Conservation (phyloP, 2,329 filamentous ascomycete species). For the Fusarium lyarnte region DNA sequence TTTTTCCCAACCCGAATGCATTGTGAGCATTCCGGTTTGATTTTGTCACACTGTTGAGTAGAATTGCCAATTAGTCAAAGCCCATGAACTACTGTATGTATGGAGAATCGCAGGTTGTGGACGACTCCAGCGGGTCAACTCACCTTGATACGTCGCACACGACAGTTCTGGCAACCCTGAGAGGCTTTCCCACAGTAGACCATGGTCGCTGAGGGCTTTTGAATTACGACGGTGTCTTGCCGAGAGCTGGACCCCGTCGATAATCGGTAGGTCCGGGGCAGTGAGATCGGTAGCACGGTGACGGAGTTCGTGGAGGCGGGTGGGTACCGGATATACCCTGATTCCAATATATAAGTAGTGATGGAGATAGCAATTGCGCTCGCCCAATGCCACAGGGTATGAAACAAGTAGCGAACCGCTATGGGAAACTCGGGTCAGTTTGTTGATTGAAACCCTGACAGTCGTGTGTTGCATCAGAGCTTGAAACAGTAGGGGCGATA, state of each 20-base stretch:
- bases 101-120: neutral
- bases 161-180: conserved; percentile 64
- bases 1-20: conserved; percentile 67
- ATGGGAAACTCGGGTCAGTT: neutral
- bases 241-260: conserved; percentile 19
- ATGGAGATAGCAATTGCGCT: neutral
- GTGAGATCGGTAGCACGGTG: conserved; percentile 7
- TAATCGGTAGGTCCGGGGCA: conserved; percentile 7
- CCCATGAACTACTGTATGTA: neutral
- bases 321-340: neutral
- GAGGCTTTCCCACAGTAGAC: conserved; percentile 68
- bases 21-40: conserved; percentile 69
- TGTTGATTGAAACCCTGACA: conserved; percentile 1
- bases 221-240: conserved; percentile 6
- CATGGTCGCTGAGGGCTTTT: conserved; percentile 49
- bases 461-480: neutral
- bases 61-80: conserved; percentile 13
- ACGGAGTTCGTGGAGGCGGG: conserved; percentile 4
- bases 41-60: conserved; percentile 66
- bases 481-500: conserved; percentile 24
- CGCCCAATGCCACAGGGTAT: neutral
- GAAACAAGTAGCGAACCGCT: conserved; percentile 2
- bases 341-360: conserved; percentile 6
- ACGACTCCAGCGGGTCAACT: conserved; percentile 24
- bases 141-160: conserved; percentile 65